phyloP scores from a whole-genome alignment of 73 alveolate species.

The Tetrahymena thermophila region DNA sequence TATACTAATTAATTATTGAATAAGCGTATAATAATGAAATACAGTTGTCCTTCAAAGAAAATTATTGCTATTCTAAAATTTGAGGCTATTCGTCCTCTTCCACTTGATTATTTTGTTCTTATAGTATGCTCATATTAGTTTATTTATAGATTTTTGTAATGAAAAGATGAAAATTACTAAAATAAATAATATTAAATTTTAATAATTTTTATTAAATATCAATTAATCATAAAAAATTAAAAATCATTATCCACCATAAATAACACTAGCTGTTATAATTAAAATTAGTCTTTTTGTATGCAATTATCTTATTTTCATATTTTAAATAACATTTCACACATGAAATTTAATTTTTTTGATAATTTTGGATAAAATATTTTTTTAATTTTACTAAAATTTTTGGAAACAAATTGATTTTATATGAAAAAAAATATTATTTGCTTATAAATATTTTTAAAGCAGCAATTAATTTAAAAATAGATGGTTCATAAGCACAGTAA shows the following conservation, averaged over 20 bases:
- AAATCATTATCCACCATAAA: background rate
- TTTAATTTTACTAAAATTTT: too few relatives aligned
- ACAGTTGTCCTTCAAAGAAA: background rate
- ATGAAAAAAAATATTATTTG: too few relatives aligned
- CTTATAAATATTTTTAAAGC: too few relatives aligned
- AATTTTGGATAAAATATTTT: too few relatives aligned
- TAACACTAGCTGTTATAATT: background rate
- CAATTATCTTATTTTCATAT: too few relatives aligned
- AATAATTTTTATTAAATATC: too few relatives aligned
- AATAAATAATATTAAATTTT: too few relatives aligned
- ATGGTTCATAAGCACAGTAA: background rate
- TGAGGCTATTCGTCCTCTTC: background rate
- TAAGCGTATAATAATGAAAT: background rate
- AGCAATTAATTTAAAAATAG: too few relatives aligned
- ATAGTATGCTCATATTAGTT: background rate
- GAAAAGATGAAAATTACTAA: background rate
- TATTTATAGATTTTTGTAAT: background rate
- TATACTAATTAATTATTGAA: too few relatives aligned
- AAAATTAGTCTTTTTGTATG: background rate
- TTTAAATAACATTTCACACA: too few relatives aligned
- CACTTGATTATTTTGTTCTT: background rate
- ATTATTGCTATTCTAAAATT: background rate
- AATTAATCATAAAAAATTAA: background rate
- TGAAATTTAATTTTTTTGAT: too few relatives aligned
- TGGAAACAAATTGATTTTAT: too few relatives aligned